Base-by-base conservation (phyloP, 1,139 yeast genomes). In the Petasospora fabianii region DNA sequence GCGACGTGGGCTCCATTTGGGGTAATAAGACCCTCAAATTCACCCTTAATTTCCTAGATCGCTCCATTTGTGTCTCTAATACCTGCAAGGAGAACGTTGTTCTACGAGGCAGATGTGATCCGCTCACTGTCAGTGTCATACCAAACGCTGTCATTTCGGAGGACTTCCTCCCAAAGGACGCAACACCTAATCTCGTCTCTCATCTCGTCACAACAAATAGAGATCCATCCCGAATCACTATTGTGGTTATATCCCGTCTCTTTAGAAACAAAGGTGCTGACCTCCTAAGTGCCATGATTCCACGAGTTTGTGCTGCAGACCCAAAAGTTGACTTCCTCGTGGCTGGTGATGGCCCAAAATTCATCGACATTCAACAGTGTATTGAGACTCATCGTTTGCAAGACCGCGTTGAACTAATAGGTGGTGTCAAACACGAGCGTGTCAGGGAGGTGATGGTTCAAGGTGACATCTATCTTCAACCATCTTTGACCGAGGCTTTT, bases 231-330 rank as follows among this genome's bases (percentile, higher is more conserved):
- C 30, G 39, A 13, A 43, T 92, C 35, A 88, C 96, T 1, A 84
- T 92, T 14, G 96, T 94, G 24, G 95, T 88, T 15, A 92, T 94
- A 16, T 85, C 96, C 3, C 68, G 99, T 49, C 66, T 94, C 21
- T 94, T 85, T 56, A 95, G 95, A n/a, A 94, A 94, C 59, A 94
- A 94, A 59, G 99, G 99, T 18, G 94, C 95, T 0, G 98, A 90
- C 56, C 66, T 94, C 20, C 65, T 94, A 19, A 81, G 85, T 1
- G 95, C 92, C 0, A 75, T 88, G 12, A 84, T 94, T 19, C 99
- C 99, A 0, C 66, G 80, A 31, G 81, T 94, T 4, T 92, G 98
- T 57, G 58, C 67, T 6, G 61, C 66, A 10, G 75, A 81, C 44
- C 72, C 78, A 0, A 73, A 76, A 10, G 94, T 88, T 2, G 75